Evolutionary conservation across 495 filamentous ascomycete species (phyloP).

Genomic region (Penicillium taxi): DNA sequence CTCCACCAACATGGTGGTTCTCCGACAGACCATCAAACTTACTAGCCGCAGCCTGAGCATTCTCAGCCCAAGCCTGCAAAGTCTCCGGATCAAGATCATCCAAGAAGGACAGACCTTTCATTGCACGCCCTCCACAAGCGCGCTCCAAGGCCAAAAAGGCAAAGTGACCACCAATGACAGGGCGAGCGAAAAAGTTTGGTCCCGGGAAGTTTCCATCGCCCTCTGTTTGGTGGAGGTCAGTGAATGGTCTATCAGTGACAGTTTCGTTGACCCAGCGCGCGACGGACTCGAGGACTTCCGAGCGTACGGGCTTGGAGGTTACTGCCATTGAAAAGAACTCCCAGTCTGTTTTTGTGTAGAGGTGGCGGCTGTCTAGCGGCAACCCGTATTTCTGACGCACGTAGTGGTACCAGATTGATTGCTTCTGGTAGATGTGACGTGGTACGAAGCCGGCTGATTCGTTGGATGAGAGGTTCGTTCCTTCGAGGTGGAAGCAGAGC

Average conservation of each 20-base stretch:
- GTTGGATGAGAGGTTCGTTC: constrained; percentile 18
- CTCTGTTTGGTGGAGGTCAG: constrained; percentile 79
- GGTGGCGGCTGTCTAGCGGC: constrained; percentile 77
- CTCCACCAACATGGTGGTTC: constrained; percentile 13
- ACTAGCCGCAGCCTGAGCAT: constrained; percentile 21
- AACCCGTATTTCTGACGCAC: constrained; percentile 78
- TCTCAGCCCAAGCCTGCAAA: constrained; percentile 14
- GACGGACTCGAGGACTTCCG: constrained; percentile 67
- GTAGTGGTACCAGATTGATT: constrained; percentile 78
- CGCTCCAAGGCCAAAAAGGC: constrained; percentile 70
- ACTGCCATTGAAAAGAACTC: constrained; percentile 85
- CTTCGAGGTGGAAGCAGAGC: constrained; percentile 69
- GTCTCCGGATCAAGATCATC: constrained; percentile 32
- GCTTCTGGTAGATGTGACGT: constrained; percentile 68
- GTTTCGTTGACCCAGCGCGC: constrained; percentile 86
- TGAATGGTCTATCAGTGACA: constrained; percentile 64
- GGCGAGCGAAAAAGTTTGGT: constrained; percentile 68
- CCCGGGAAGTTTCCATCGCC: constrained; percentile 59
- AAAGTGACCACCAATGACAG: constrained; percentile 84
- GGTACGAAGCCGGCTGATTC: constrained; percentile 50
- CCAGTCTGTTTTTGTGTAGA: constrained; percentile 91
- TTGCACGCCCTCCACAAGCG: constrained; percentile 64
- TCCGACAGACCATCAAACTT: constrained; percentile 8
- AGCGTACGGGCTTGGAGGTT: constrained; percentile 53
- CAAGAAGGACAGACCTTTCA: constrained; percentile 56